A percentile compares a stretch with the other conserved stretches of the same genome.
Evolutionary conservation across 495 filamentous ascomycete species (phyloP).

Genomic region (Thozetella sp.): DNA sequence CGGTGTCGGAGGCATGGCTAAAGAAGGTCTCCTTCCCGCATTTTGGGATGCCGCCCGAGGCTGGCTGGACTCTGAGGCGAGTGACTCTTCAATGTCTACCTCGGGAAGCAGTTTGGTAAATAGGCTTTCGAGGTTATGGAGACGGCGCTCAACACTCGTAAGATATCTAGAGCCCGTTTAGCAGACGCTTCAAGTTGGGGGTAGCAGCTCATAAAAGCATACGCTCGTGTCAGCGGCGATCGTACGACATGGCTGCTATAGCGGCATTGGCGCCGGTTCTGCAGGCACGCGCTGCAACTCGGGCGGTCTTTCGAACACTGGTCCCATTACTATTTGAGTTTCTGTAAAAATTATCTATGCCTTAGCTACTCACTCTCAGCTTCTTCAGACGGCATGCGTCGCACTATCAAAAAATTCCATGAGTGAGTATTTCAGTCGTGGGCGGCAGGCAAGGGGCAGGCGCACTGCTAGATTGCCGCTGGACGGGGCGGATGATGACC

Average conservation of each 20-base stretch:
- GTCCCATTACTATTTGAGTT: not conserved
- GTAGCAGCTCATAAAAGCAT: conserved; percentile 10
- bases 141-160: conserved; percentile 51
- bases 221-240: conserved; percentile 51
- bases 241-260: conserved; percentile 51
- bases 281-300: conserved; percentile 43
- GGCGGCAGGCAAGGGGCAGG: not conserved
- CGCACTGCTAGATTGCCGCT: not conserved
- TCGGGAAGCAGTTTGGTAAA: conserved; percentile 45
- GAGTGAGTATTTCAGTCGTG: not conserved
- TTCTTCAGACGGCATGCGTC: conserved; percentile 53
- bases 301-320: conserved; percentile 54
- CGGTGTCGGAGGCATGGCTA: conserved; percentile 19
- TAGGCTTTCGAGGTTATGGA: conserved; percentile 47
- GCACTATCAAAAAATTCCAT: conserved; percentile 25
- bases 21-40: conserved; percentile 36
- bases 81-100: conserved; percentile 23
- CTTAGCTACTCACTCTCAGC: conserved; percentile 40
- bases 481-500: not conserved
- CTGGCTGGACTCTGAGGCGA: conserved; percentile 26
- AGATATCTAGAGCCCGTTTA: conserved; percentile 38
- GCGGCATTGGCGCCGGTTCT: conserved; percentile 46
- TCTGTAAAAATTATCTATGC: not conserved
- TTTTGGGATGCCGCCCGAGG: conserved; percentile 40
- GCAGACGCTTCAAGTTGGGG: not conserved